Evolutionary conservation across 2,329 filamentous ascomycete species (phyloP), one percentile per base, ranked within the genome.

Genomic region (Aspergillus pseudoterreus): DNA sequence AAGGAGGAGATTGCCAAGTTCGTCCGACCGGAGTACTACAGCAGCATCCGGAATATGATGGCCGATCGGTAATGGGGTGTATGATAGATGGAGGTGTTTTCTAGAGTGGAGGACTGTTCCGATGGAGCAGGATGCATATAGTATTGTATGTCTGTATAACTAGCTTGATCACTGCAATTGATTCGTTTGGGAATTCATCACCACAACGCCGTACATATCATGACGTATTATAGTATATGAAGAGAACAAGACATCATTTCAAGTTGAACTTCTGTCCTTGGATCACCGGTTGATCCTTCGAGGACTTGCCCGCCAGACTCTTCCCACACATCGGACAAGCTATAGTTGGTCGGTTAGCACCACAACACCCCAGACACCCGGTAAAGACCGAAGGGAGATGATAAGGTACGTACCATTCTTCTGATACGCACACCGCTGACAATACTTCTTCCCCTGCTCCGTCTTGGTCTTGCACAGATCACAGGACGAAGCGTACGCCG

Each of bases 1-100:
- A 92, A 87, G 71, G 90, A 96, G 56, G 94, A 99, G 80, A 80
- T 97, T 50, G 71, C 86, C 70, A 76, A 83, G 61, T 77, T 79
- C 57, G 80, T 96, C 42, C 73, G 80, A 24, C 70, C 73, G 4
- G 77, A 82, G 51, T 96, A 96, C 75, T 96, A 84, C 78, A 80
- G 75, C 56, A 80, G 81, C 51, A 82, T 96, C 57, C 84, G 82
- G 74, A 89, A 92, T 69, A 94, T 96, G 86, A 80, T 97, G 74
- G 82, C 85, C 19, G 84, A 90, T 62, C 81, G 89, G 75, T 96
- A 80, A 43, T 27, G 36, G 19, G 30, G 52, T 58, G 52, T 45
- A 22, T 45, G 50, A 53, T 58, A 57, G 51, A 52, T 39, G 30
- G 39, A 19, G 19, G 19, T 19, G 47, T 30, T 52, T 45, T 9